Conservation (phyloP, 495 filamentous ascomycete species). For the Penicillium egyptiacum region DNA sequence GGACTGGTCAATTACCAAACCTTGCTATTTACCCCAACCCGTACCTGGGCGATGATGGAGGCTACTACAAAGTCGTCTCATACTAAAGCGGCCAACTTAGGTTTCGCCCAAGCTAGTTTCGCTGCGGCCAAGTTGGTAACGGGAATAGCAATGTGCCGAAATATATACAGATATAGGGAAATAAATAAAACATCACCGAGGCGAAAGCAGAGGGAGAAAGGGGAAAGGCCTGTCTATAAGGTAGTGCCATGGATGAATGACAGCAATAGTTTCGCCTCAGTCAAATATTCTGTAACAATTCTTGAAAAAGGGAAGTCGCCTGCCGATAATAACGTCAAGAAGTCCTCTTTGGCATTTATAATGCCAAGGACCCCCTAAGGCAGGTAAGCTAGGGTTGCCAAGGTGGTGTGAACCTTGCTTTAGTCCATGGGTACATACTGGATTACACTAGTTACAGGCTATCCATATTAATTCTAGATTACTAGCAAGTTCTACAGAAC, state of each 20-base stretch:
- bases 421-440: too few relatives aligned
- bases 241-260: background rate
- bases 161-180: background rate
- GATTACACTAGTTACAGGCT: too few relatives aligned
- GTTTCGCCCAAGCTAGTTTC: background rate
- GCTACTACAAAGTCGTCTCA: background rate
- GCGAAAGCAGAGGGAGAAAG: background rate
- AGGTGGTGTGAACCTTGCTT: too few relatives aligned
- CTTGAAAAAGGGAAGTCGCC: background rate
- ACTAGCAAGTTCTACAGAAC: background rate
- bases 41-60: background rate
- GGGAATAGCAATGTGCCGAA: background rate
- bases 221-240: background rate
- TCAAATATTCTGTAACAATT: background rate
- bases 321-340: background rate
- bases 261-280: background rate
- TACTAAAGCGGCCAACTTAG: background rate
- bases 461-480: too few relatives aligned
- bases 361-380: background rate
- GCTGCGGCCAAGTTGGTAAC: background rate
- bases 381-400: background rate
- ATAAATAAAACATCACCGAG: background rate
- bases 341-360: background rate
- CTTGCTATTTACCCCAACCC: background rate
- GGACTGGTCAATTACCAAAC: background rate